These are phyloP conservation scores for Acanthamoeba royreba DNA, from an alignment of 208 protist genomes.

Conservation along the genomic window DNA sequence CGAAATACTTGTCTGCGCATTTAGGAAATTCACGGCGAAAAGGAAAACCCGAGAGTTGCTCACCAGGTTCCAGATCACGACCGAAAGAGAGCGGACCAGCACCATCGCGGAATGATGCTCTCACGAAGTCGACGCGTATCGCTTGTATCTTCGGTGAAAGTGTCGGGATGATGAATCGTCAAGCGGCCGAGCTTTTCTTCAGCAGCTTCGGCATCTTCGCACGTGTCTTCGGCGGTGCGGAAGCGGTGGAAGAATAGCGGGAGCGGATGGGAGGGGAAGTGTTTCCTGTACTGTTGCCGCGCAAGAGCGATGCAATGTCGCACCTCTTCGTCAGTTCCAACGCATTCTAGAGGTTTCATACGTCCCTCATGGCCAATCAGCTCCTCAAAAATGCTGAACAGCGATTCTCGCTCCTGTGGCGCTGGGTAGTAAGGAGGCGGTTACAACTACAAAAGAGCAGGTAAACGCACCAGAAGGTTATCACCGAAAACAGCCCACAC, in stretches of 20 bases:
- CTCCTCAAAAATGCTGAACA: background rate
- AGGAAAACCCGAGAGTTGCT: too few relatives aligned
- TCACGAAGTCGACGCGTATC: background rate
- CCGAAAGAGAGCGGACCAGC: background rate
- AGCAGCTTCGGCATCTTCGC: background rate
- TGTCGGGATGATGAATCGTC: too few relatives aligned
- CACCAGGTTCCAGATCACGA: too few relatives aligned
- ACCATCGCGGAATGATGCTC: background rate
- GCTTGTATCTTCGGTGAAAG: background rate
- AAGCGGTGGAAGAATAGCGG: background rate
- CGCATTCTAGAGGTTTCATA: background rate
- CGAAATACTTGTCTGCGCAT: too few relatives aligned
- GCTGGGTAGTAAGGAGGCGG: too few relatives aligned
- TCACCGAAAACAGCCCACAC: slow-evolving; percentile 11
- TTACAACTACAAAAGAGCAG: background rate
- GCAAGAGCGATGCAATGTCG: background rate
- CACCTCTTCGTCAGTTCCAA: background rate
- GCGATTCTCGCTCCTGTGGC: background rate
- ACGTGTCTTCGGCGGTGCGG: background rate
- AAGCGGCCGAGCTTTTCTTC: background rate
- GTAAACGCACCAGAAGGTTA: background rate
- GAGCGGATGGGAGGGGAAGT: background rate
- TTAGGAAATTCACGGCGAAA: too few relatives aligned
- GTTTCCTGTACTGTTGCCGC: background rate
- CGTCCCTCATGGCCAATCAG: background rate